These are phyloP conservation scores for Pilobolus umbonatus DNA, from an alignment of 192 early-diverging fungal genomes.

Conservation along the genomic window DNA sequence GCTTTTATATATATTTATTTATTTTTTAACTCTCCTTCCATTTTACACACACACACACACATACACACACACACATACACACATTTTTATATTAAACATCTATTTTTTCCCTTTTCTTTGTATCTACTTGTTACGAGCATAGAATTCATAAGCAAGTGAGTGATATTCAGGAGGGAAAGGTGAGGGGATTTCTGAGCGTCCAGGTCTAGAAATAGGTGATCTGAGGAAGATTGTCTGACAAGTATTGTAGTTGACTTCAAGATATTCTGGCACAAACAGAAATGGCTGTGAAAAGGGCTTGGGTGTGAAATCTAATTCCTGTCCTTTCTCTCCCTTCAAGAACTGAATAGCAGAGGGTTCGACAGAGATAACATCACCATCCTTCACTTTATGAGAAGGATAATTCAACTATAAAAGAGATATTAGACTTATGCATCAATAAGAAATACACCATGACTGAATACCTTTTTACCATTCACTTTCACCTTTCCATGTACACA, in stretches of 20 bases:
- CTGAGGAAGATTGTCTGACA: constrained; percentile 87
- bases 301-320: constrained; percentile 57
- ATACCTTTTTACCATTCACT: constrained; percentile 86
- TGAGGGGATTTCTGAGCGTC: constrained; percentile 85
- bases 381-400: constrained; percentile 73
- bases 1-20: no score
- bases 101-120: neutral
- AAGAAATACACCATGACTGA: neutral
- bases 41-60: no score
- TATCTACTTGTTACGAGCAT: constrained; percentile 46
- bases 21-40: no score
- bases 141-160: constrained; percentile 89
- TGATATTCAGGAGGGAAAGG: constrained; percentile 90
- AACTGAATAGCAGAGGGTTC: constrained; percentile 67
- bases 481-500: constrained; percentile 85
- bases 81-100: no score
- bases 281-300: constrained; percentile 82
- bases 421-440: neutral
- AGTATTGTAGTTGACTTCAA: constrained; percentile 95
- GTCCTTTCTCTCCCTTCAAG: constrained; percentile 50
- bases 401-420: constrained; percentile 50
- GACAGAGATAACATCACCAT: constrained; percentile 87
- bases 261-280: constrained; percentile 95
- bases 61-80: no score
- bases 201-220: constrained; percentile 81